These are phyloP conservation scores for Fonsecaea nubica DNA, from an alignment of 2,329 filamentous ascomycete genomes.

Conservation along the genomic window DNA sequence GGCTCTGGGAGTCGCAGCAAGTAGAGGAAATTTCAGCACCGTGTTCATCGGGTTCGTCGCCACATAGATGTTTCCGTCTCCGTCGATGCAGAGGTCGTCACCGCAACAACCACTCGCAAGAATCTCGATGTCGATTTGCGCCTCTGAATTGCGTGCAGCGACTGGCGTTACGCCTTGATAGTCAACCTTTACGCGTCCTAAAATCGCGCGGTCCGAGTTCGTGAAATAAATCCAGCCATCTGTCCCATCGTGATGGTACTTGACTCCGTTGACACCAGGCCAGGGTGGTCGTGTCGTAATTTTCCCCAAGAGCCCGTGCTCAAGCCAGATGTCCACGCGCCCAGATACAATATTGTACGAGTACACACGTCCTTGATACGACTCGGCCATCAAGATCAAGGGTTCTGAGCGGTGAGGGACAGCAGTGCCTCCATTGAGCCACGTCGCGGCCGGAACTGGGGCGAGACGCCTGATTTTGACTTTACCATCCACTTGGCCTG, in stretches of 20 bases:
- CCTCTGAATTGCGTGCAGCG: background rate
- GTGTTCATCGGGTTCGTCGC: constrained; percentile 20
- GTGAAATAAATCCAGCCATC: constrained; percentile 14
- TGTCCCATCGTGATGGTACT: background rate
- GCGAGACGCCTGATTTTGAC: constrained; percentile 5
- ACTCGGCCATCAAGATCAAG: constrained; percentile 23
- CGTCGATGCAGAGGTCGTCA: constrained; percentile 18
- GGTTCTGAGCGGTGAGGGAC: background rate
- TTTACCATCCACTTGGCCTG: background rate
- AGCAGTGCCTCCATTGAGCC: constrained; percentile 20
- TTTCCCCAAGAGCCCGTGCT: constrained; percentile 8
- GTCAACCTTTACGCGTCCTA: background rate
- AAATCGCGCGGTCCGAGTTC: constrained; percentile 17
- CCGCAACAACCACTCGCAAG: constrained; percentile 11
- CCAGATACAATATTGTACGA: constrained; percentile 4
- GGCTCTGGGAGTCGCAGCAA: background rate
- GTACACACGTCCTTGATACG: constrained; percentile 14
- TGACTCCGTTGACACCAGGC: constrained; percentile 9
- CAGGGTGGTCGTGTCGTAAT: constrained; percentile 14
- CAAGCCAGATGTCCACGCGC: constrained; percentile 17
- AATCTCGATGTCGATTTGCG: background rate
- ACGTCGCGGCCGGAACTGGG: constrained; percentile 8
- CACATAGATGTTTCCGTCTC: constrained; percentile 13
- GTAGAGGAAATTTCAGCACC: constrained; percentile 15
- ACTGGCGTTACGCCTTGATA: background rate